Conservation (phyloP, 768 basidiomycete genomes). For the Phylloporus sp. region DNA sequence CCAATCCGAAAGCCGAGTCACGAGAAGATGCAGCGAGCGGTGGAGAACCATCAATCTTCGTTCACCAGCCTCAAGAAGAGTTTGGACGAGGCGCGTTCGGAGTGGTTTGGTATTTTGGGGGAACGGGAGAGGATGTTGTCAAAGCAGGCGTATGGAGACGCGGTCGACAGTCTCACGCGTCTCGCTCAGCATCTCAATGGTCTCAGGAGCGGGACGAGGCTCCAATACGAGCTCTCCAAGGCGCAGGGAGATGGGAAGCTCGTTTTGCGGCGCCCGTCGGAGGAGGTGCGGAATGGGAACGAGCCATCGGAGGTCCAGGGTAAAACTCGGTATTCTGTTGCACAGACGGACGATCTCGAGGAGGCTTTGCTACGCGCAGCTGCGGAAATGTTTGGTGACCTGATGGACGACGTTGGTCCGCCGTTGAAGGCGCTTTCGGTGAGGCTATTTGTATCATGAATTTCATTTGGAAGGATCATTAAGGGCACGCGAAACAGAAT, state of each 20-base stretch:
- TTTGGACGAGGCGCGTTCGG: constrained; percentile 81
- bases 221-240: constrained; percentile 79
- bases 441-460: constrained; percentile 20
- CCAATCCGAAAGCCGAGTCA: constrained; percentile 51
- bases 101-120: constrained; percentile 48
- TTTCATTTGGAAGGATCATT: constrained; percentile 2
- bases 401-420: constrained; percentile 75
- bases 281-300: constrained; percentile 13
- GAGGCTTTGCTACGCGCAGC: constrained; percentile 42
- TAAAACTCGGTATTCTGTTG: constrained; percentile 26
- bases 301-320: constrained; percentile 17
- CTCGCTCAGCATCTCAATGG: constrained; percentile 94
- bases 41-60: constrained; percentile 79
- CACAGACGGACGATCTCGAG: constrained; percentile 41
- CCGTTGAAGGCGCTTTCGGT: constrained; percentile 74
- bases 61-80: constrained; percentile 88
- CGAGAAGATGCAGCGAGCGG: constrained; percentile 69
- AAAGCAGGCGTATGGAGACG: constrained; percentile 73
- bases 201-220: constrained; percentile 71
- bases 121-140: constrained; percentile 25
- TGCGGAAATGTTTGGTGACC: constrained; percentile 69
- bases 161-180: constrained; percentile 79
- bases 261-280: constrained; percentile 24
- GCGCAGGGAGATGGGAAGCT: constrained; percentile 47
- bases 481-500: constrained; percentile 36